A percentile compares a stretch with the other conserved stretches of the same genome.
Conservation (phyloP, 352 stramenopile genomes). For the Globisporangium nagaii region DNA sequence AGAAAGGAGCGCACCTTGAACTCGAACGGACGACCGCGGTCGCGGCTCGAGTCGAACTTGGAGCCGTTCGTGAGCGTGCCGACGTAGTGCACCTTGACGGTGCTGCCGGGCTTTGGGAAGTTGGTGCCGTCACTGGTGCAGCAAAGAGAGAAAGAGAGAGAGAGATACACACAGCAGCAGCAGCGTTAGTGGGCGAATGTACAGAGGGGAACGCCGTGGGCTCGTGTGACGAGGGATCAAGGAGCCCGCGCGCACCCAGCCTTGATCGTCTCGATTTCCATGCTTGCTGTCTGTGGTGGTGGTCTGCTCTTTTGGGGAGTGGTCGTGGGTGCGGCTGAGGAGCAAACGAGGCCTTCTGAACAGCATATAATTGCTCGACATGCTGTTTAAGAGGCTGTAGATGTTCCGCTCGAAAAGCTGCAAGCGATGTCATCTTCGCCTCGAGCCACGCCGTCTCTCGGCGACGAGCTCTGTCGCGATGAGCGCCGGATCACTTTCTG, state of each 20-base stretch:
- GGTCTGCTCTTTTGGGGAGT: slow-evolving; percentile 1
- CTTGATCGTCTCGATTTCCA: slow-evolving; percentile 75
- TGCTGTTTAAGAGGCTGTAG: no score
- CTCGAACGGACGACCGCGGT: slow-evolving; percentile 71
- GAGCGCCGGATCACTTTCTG: no score
- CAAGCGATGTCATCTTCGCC: no score
- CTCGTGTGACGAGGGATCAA: neutral
- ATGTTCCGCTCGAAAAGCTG: no score
- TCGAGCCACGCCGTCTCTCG: no score
- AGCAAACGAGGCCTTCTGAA: no score
- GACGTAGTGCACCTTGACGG: slow-evolving; percentile 76
- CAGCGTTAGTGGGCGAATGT: neutral
- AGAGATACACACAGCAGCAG: neutral
- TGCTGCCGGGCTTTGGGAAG: slow-evolving; percentile 66
- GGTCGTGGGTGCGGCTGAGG: neutral
- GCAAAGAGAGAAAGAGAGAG: neutral
- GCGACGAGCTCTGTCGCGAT: no score
- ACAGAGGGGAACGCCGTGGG: neutral
- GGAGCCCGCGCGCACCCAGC: slow-evolving; percentile 24
- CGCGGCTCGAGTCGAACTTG: slow-evolving; percentile 81
- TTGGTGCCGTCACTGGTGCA: slow-evolving; percentile 62
- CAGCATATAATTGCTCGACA: no score
- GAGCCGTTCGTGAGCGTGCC: slow-evolving; percentile 68
- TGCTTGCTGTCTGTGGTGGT: neutral
- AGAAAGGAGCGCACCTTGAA: slow-evolving; percentile 34